These are phyloP conservation scores for Cercis canadensis DNA, from an alignment of 306 rosid species.

Conservation along the genomic window DNA sequence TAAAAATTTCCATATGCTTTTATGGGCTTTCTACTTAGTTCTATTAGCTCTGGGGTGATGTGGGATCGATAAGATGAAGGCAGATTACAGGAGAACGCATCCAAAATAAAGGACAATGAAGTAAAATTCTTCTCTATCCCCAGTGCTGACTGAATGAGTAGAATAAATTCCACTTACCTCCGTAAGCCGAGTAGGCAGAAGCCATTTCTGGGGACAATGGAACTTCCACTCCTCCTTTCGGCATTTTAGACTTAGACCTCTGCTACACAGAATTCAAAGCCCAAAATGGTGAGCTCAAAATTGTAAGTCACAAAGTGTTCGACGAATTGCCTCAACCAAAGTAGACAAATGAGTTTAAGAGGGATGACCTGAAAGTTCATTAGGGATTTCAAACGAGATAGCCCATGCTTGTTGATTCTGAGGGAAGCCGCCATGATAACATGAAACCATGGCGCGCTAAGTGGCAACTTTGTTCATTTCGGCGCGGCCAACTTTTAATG, in stretches of 20 bases:
- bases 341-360: neutral
- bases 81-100: neutral
- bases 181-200: neutral
- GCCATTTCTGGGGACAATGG: neutral
- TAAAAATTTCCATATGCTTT: neutral
- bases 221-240: conserved; percentile 27
- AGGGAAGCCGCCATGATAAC: conserved; percentile 26
- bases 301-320: conserved; percentile 32
- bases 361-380: conserved; percentile 31
- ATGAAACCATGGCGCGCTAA: conserved; percentile 11
- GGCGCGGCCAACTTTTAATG: neutral
- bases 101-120: neutral
- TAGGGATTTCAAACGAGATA: conserved; percentile 33
- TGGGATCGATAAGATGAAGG: neutral
- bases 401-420: conserved; percentile 37
- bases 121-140: too few species aligned
- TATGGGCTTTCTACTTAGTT: conserved; percentile 18
- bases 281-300: neutral
- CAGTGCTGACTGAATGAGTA: too few species aligned
- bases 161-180: conserved; percentile 29
- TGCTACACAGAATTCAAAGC: conserved; percentile 15
- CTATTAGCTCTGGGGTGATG: neutral
- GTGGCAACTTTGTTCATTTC: neutral
- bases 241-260: conserved; percentile 19
- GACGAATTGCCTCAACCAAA: conserved; percentile 44